These are phyloP conservation scores for Solanum appendiculatum DNA, from an alignment of 257 asterid species.

Conservation along the genomic window DNA sequence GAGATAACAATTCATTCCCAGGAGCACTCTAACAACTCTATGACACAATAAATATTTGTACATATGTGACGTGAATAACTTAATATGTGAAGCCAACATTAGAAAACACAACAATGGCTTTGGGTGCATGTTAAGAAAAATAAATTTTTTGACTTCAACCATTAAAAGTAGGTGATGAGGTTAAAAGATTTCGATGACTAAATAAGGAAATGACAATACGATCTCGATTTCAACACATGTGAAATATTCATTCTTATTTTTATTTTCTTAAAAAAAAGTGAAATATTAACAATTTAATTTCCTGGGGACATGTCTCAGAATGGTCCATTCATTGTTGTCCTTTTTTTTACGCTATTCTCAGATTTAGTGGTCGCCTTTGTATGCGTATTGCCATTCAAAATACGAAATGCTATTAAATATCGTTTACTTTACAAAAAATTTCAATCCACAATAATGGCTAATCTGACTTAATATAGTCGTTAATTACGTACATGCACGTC, in stretches of 20 bases:
- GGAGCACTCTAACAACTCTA: not conserved
- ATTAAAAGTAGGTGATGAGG: not conserved
- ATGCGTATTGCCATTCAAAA: not conserved
- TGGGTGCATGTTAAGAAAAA: not conserved
- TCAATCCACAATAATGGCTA: not conserved
- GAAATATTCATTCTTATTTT: no score
- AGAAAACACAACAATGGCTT: not conserved
- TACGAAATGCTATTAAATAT: not conserved
- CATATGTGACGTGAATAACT: not conserved
- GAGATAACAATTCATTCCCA: not conserved
- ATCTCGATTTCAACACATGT: not conserved
- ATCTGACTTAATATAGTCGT: not conserved
- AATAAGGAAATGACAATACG: not conserved
- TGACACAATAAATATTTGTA: not conserved
- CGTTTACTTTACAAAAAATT: not conserved
- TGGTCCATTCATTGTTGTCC: not conserved
- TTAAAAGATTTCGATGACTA: not conserved
- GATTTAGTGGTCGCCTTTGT: not conserved
- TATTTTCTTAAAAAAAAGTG: not conserved
- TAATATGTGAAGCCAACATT: not conserved
- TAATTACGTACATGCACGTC: not conserved
- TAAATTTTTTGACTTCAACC: not conserved
- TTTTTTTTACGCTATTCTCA: not conserved
- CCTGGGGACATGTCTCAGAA: not conserved
- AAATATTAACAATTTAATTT: not conserved